Percentiles rank a stretch among this genome's conserved stretches.
These are phyloP conservation scores for Myxozyma vanderwaltii DNA, from an alignment of 805 yeast species.

Conservation along the genomic window DNA sequence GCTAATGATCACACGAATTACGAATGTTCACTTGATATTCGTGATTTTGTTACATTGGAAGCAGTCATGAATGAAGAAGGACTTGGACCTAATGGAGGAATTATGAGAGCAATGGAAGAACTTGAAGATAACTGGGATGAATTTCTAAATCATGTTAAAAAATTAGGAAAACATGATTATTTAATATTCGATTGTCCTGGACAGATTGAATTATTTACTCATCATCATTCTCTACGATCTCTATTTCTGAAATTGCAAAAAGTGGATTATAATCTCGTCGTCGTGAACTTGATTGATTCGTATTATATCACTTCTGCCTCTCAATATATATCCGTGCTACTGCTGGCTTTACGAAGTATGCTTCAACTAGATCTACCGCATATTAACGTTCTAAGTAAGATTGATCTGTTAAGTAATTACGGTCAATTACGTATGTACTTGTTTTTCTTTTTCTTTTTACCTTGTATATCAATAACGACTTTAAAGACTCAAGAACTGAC, in stretches of 20 bases:
- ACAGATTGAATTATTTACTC: constrained; percentile 93
- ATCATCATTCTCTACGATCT: constrained; percentile 69
- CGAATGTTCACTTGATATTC: constrained; percentile 73
- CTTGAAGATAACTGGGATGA: constrained; percentile 58
- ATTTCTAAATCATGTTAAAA: constrained; percentile 58
- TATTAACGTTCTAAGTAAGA: constrained; percentile 86
- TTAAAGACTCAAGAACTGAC: no score
- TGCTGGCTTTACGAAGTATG: constrained; percentile 87
- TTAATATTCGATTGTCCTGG: constrained; percentile 88
- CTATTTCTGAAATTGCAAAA: constrained; percentile 69
- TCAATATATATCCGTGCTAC: constrained; percentile 78
- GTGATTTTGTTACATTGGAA: constrained; percentile 74
- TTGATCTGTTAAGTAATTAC: constrained; percentile 75
- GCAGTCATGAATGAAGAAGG: constrained; percentile 72
- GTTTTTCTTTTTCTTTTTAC: no score
- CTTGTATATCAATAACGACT: neutral
- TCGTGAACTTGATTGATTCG: constrained; percentile 83
- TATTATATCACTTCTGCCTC: constrained; percentile 82
- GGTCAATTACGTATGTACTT: constrained; percentile 57
- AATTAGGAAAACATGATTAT: constrained; percentile 55
- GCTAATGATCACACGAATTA: constrained; percentile 76
- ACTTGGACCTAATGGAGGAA: constrained; percentile 88
- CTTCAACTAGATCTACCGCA: constrained; percentile 90
- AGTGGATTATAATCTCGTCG: constrained; percentile 62
- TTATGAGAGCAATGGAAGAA: constrained; percentile 81